A percentile compares a stretch with the other conserved stretches of the same genome.
phyloP scores from a whole-genome alignment of 2,329 filamentous ascomycete species.

The Epichloe gansuensis region DNA sequence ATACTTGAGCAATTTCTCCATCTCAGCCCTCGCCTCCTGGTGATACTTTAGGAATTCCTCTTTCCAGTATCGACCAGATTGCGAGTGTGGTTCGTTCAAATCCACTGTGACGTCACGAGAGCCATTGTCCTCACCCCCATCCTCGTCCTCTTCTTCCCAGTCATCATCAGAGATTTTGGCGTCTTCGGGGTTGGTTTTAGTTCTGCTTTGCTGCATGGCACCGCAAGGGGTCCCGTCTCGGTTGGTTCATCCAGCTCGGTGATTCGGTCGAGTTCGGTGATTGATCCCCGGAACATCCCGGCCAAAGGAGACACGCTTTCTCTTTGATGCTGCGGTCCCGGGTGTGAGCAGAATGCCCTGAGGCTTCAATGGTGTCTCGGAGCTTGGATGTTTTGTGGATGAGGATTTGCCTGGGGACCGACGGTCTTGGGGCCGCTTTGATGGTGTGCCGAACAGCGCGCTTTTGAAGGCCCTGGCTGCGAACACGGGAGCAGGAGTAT shows the following conservation, averaged over 20 bases:
- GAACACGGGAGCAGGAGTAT: constrained; percentile 55
- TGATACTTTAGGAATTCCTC: constrained; percentile 64
- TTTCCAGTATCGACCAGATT: constrained; percentile 73
- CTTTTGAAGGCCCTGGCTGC: constrained; percentile 53
- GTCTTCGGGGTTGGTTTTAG: background rate
- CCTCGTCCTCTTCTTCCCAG: constrained; percentile 35
- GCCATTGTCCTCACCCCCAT: constrained; percentile 30
- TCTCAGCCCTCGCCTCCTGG: constrained; percentile 57
- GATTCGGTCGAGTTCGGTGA: constrained; percentile 6
- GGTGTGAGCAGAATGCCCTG: constrained; percentile 52
- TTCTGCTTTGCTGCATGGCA: constrained; percentile 13
- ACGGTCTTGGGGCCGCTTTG: constrained; percentile 24
- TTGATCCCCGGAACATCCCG: constrained; percentile 33
- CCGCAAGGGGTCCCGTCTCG: constrained; percentile 27
- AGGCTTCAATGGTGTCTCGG: constrained; percentile 36
- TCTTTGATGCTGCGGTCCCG: constrained; percentile 45
- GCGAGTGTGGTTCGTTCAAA: constrained; percentile 59
- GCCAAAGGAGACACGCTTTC: constrained; percentile 55
- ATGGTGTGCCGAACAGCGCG: constrained; percentile 50
- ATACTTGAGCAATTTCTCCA: constrained; percentile 68
- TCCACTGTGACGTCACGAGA: constrained; percentile 57
- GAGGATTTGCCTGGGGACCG: constrained; percentile 10
- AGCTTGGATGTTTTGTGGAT: constrained; percentile 14
- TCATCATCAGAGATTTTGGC: constrained; percentile 27
- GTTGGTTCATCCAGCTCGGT: constrained; percentile 34